Evolutionary conservation across 495 filamentous ascomycete species (phyloP).

Genomic region (Penicillium pancosmium): DNA sequence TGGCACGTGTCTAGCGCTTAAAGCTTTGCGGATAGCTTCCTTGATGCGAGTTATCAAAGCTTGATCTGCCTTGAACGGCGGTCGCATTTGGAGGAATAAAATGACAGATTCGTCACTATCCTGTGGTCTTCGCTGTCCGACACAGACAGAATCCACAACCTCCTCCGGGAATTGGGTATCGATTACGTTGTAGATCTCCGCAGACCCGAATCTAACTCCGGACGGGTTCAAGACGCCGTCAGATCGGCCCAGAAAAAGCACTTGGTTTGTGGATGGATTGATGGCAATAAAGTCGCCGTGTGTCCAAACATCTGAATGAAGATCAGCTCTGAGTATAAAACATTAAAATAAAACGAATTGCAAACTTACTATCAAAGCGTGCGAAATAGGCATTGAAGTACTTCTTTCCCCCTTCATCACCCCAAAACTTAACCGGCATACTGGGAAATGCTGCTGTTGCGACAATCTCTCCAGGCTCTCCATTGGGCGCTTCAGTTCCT

Average conservation of each 20-base stretch:
- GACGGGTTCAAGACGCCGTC: constrained; percentile 80
- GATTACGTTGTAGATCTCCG: constrained; percentile 76
- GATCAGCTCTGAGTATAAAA: not conserved
- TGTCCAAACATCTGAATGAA: constrained; percentile 64
- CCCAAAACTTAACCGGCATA: constrained; percentile 74
- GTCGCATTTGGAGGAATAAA: constrained; percentile 71
- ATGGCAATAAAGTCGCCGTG: constrained; percentile 79
- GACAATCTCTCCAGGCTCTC: constrained; percentile 73
- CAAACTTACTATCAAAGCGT: constrained; percentile 55
- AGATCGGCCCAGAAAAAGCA: constrained; percentile 72
- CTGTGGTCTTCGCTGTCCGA: constrained; percentile 68
- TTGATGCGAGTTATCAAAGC: constrained; percentile 60
- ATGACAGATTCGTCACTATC: constrained; percentile 75
- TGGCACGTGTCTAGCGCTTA: constrained; percentile 73
- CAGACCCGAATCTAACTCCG: constrained; percentile 75
- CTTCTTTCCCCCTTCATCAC: constrained; percentile 54
- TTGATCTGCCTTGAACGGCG: constrained; percentile 53
- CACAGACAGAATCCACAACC: constrained; percentile 69
- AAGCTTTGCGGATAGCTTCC: constrained; percentile 58
- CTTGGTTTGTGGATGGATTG: constrained; percentile 64
- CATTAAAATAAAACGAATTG: too few species aligned
- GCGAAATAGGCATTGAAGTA: constrained; percentile 74
- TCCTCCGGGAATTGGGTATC: constrained; percentile 64
- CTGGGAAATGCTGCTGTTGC: constrained; percentile 70
- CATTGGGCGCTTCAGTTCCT: constrained; percentile 55